Percentiles rank a stretch among this genome's conserved stretches.
Conservation (phyloP, 768 basidiomycete species). For the Termitomyces sp. region DNA sequence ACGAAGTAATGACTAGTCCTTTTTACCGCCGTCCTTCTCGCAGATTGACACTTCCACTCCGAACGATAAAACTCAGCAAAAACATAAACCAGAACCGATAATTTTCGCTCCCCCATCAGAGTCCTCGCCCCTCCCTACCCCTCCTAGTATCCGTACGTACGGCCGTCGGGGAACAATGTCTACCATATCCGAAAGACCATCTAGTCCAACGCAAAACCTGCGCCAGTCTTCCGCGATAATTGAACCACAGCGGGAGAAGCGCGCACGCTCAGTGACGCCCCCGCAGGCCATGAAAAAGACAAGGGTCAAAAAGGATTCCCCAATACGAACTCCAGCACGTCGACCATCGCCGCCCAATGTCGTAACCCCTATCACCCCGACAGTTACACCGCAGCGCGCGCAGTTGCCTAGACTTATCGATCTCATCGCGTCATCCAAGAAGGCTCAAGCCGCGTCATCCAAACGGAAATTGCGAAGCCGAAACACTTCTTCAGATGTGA, state of each 20-base stretch:
- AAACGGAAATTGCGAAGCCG: slow-evolving; percentile 8
- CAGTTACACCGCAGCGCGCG: slow-evolving; percentile 21
- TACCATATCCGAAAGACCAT: slow-evolving; percentile 7
- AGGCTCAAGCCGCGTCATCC: slow-evolving; percentile 23
- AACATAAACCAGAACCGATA: slow-evolving; percentile 42
- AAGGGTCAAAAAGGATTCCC: not conserved
- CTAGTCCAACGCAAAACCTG: slow-evolving; percentile 7
- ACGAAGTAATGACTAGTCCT: slow-evolving; percentile 23
- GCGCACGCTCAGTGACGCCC: slow-evolving; percentile 11
- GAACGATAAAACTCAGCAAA: slow-evolving; percentile 17
- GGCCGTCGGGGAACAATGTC: slow-evolving; percentile 10
- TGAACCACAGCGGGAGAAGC: slow-evolving; percentile 9
- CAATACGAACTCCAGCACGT: slow-evolving; percentile 10
- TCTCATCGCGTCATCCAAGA: slow-evolving; percentile 39
- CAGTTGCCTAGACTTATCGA: slow-evolving; percentile 35
- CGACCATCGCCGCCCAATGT: slow-evolving; percentile 17
- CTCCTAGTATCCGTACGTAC: slow-evolving; percentile 20
- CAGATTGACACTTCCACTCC: slow-evolving; percentile 54
- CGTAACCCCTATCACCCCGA: slow-evolving; percentile 18
- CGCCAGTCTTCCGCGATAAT: not conserved
- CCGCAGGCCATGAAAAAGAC: slow-evolving; percentile 15
- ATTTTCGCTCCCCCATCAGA: slow-evolving; percentile 20
- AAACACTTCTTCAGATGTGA: not conserved
- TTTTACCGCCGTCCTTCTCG: slow-evolving; percentile 51
- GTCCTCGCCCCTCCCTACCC: slow-evolving; percentile 19